Conservation (phyloP, 139 green algal genomes). For the Haematococcus lacustris region DNA sequence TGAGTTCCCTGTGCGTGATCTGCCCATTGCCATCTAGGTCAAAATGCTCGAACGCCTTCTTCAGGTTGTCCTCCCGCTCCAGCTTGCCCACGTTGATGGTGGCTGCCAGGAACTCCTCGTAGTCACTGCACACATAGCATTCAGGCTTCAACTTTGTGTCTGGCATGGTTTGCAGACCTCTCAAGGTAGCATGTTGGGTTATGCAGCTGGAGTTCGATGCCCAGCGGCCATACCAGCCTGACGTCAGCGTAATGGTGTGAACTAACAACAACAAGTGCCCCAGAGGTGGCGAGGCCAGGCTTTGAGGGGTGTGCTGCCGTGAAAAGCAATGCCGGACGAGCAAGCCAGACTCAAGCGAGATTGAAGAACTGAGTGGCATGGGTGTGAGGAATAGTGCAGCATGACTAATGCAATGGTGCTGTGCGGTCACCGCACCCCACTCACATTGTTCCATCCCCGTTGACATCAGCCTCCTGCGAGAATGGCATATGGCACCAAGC, state of each 20-base stretch:
- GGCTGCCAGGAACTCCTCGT: conserved; percentile 76
- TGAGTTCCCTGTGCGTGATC: conserved; percentile 62
- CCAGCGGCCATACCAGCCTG: no score
- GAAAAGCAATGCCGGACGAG: no score
- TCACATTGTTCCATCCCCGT: conserved; percentile 24
- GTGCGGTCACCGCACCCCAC: background rate
- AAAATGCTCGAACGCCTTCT: conserved; percentile 65
- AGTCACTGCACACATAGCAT: conserved; percentile 8
- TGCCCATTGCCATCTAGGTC: conserved; percentile 63
- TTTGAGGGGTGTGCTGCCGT: background rate
- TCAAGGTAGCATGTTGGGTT: background rate
- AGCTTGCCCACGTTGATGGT: conserved; percentile 69
- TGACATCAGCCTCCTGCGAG: conserved; percentile 17
- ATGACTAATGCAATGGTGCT: background rate
- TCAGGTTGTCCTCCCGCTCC: conserved; percentile 65
- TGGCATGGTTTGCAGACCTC: no score
- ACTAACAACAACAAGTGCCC: background rate
- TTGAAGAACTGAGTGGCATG: background rate
- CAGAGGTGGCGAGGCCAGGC: background rate
- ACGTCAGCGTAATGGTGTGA: no score
- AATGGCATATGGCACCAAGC: no score
- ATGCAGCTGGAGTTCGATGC: background rate
- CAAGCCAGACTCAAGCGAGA: background rate
- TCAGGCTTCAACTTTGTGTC: conserved; percentile 64
- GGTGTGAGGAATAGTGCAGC: background rate